Evolutionary conservation across 169 alveolate genomes (phyloP).

Genomic region (Plasmodium sp.): DNA sequence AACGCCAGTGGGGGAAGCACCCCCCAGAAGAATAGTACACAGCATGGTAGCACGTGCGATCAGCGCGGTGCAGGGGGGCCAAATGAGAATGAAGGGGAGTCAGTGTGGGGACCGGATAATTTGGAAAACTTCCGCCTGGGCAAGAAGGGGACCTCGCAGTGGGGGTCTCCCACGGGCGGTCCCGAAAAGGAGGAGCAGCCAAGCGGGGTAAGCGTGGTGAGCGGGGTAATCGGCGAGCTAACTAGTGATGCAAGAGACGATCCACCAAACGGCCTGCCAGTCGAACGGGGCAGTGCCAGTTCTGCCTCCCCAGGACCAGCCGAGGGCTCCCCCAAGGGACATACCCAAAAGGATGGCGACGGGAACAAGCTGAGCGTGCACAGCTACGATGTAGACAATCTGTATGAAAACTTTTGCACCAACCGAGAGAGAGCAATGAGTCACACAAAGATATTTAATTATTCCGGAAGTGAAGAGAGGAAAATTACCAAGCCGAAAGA

Average conservation of each 20-base stretch:
- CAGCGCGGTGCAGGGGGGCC: background rate
- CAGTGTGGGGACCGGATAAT: background rate
- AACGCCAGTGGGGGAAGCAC: background rate
- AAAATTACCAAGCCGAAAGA: conserved; percentile 18
- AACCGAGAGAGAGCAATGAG: conserved; percentile 45
- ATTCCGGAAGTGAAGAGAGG: background rate
- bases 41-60: background rate
- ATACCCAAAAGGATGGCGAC: background rate
- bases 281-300: background rate
- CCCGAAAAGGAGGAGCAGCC: background rate
- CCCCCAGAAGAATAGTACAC: background rate
- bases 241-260: background rate
- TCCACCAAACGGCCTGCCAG: background rate
- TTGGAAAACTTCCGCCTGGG: background rate
- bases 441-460: conserved; percentile 58
- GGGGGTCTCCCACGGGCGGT: background rate
- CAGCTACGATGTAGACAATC: background rate
- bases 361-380: background rate
- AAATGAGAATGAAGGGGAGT: background rate
- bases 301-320: background rate
- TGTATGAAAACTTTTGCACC: background rate
- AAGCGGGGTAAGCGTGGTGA: background rate
- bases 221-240: too few species aligned
- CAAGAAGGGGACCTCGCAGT: background rate
- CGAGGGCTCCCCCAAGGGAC: background rate